Evolutionary conservation across 1,139 yeast genomes (phyloP), one percentile per base, ranked within the genome.

Genomic region (Hansenula anomala): DNA sequence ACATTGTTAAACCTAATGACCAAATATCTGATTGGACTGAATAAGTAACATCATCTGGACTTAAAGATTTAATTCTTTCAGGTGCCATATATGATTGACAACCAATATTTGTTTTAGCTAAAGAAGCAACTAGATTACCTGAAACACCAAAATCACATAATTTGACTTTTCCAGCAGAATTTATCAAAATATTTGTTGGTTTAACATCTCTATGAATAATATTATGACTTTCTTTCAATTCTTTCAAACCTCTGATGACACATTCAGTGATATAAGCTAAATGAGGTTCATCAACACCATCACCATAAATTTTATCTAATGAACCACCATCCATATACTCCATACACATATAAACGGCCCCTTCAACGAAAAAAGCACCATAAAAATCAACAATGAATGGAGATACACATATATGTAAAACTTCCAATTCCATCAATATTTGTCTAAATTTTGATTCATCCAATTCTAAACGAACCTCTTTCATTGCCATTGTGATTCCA

Each of bases 41-140:
- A 62, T 92, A 92, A 0, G 95, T 80, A 16, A 78, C 72, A 49
- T 79, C 92, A 56, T 84, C 90, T 9, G 77, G 78, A 39, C 62
- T 65, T 34, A 64, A 45, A 7, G 80, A 73, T 60, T 84, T 81
- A 55, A 92, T 94, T 56, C 99, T 75, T 61, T 92, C 99, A 1
- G 99, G 99, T 0, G 98, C 97, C 98, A 94, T 94, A 63, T 92
- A 92, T 6, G 96, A 86, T 63, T 92, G 98, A 61, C 98, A 94
- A 7, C 99, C 99, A 52, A 92, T 90, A 56, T 92, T 92, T 1
- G 99, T 92, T 55, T 89, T 80, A 10, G 98, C 98, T 54, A 92
- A 73, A 0, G 96, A 88, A 1, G 97, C 97, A 28, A 92, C 98
- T 46, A 92, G 68, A 58, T 92, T 92, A 23, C 98, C 98, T 42